phyloP scores from a whole-genome alignment of 1,284 basidiomycete species.

The Rhodotorula sp. region DNA sequence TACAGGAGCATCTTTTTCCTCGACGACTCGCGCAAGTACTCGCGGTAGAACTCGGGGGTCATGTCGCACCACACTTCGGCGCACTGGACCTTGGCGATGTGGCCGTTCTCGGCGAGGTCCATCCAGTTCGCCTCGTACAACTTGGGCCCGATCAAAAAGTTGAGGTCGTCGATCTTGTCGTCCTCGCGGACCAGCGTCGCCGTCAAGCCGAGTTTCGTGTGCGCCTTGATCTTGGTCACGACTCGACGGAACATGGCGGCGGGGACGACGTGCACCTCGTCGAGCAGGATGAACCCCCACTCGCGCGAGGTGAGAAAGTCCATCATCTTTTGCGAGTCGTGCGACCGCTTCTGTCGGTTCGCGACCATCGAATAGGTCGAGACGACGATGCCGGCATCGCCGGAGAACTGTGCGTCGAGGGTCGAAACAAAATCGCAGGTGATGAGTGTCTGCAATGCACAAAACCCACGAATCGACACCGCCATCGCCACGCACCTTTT shows the following conservation, averaged over 20 bases:
- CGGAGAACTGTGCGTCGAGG: slow-evolving; percentile 66
- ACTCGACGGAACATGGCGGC: slow-evolving; percentile 95
- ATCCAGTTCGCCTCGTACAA: slow-evolving; percentile 99
- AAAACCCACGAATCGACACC: not conserved
- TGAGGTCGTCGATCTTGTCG: slow-evolving; percentile 97
- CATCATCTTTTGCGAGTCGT: slow-evolving; percentile 99
- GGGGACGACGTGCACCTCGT: slow-evolving; percentile 96
- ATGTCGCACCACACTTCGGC: slow-evolving; percentile 99
- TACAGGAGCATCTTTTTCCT: slow-evolving; percentile 94
- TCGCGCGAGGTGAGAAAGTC: slow-evolving; percentile 90
- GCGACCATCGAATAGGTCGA: slow-evolving; percentile 99
- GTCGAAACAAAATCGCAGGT: not conserved
- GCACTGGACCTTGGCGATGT: slow-evolving; percentile 99
- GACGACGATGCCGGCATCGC: slow-evolving; percentile 91
- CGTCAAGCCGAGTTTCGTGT: slow-evolving; percentile 92
- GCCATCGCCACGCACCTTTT: slow-evolving; percentile 63
- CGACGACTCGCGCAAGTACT: slow-evolving; percentile 84
- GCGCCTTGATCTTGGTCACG: slow-evolving; percentile 94
- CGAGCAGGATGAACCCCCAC: slow-evolving; percentile 93
- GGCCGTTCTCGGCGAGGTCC: slow-evolving; percentile 98
- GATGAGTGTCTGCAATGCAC: not conserved
- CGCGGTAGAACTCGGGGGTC: slow-evolving; percentile 99
- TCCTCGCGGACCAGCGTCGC: slow-evolving; percentile 98
- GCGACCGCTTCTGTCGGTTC: slow-evolving; percentile 90
- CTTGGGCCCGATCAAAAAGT: slow-evolving; percentile 99